Evolutionary conservation across 2,329 filamentous ascomycete species (phyloP), one percentile per base, ranked within the genome.

Genomic region (Pyricularia grisea): DNA sequence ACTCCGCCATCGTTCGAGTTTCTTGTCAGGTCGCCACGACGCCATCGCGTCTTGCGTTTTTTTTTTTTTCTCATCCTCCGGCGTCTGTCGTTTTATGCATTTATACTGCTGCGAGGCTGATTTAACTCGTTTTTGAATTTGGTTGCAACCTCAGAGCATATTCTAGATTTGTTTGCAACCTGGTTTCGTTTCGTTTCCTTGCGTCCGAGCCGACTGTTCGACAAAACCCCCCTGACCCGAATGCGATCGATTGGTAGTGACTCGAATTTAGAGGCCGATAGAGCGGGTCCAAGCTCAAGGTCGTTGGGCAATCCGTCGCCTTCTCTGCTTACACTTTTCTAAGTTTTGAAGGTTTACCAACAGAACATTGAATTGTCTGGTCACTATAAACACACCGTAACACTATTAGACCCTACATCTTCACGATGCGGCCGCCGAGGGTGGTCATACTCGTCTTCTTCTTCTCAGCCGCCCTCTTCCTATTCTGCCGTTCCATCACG

Each of bases 391-490:
- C 23, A 17, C 11, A 63, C 25, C 25, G 60, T 28, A 17, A 17
- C 60, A 30, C 60, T 23, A 23, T 14, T 5, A 14, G 60, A 36
- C 60, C 25, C 25, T 58, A 23, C 36, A 12, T 50, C 42, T 36
- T 42, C 66, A 68, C 63, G n/a, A 68, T 68, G 67, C 67, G 67
- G 30, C 80, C 85, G 63, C 83, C 85, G 69, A 82, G 85, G 73
- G 80, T 87, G 72, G 80, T 81, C 74, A 84, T 87, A 69, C 80
- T 87, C 74, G 78, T 82, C 71, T 78, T 87, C 74, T 87, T 86
- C 77, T 80, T 82, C 74, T 78, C 81, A 74, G 82, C 83, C 65
- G 83, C 82, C 68, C 78, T 87, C 73, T 86, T 87, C 76, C 80
- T 87, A 74, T 77, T 87, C 71, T 84, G 82, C 74, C 85, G 85